phyloP scores from a whole-genome alignment of 2,329 filamentous ascomycete genomes.

The Chrysoporthe deuterocubensis region DNA sequence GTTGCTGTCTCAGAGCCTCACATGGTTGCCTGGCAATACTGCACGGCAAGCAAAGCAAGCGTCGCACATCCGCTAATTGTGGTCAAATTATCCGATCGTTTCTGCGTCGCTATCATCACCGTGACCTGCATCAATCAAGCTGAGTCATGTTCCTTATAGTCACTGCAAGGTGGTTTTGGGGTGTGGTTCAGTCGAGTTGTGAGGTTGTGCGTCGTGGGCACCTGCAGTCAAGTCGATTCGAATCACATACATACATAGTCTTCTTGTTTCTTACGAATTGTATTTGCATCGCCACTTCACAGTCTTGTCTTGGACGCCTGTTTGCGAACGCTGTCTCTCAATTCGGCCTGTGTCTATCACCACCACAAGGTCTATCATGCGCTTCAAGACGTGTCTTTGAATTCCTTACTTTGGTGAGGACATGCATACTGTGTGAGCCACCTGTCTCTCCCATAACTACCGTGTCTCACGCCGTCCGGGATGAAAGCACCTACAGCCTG shows the following conservation, averaged over 20 bases:
- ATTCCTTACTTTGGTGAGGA: no score
- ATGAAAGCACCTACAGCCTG: no score
- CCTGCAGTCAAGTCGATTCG: background rate
- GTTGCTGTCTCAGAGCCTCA: background rate
- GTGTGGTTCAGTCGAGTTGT: background rate
- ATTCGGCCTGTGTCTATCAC: no score
- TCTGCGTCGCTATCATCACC: background rate
- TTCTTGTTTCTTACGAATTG: background rate
- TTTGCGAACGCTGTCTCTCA: background rate
- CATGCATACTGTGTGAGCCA: no score
- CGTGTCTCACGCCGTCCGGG: background rate
- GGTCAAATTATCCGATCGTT: constrained; percentile 1
- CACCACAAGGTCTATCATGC: no score
- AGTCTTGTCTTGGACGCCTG: background rate
- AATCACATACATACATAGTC: background rate
- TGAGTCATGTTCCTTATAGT: background rate
- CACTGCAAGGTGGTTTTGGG: background rate
- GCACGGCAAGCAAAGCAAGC: background rate
- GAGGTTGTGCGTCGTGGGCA: background rate
- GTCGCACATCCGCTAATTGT: background rate
- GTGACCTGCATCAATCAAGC: constrained; percentile 1
- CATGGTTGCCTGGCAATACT: background rate
- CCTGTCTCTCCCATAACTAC: background rate
- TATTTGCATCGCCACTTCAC: background rate
- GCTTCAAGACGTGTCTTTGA: no score